phyloP scores from a whole-genome alignment of 345 rosid genomes.

The Linum tenue region DNA sequence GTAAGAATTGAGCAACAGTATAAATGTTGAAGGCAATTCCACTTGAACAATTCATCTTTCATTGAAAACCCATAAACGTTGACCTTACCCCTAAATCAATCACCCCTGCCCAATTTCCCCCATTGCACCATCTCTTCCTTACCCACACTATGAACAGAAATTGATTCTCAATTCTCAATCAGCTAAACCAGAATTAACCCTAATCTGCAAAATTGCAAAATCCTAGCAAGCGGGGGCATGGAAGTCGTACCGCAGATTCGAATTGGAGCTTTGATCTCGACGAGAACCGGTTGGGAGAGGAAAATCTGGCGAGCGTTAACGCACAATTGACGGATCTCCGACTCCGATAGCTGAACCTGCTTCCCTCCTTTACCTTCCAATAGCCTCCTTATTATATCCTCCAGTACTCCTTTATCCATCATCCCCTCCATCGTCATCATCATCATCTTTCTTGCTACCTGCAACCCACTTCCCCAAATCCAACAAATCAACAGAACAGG shows the following conservation, averaged over 20 bases:
- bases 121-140: background rate
- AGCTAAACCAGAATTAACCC: background rate
- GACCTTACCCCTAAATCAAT: too few species aligned
- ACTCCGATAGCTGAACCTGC: constrained; percentile 93
- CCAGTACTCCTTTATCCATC: constrained; percentile 74
- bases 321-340: constrained; percentile 97
- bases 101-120: too few species aligned
- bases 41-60: too few species aligned
- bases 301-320: constrained; percentile 89
- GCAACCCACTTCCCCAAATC: too few species aligned
- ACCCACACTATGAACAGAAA: background rate
- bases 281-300: constrained; percentile 76
- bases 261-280: constrained; percentile 74
- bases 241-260: constrained; percentile 73
- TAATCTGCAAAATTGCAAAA: background rate
- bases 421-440: constrained; percentile 36
- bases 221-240: constrained; percentile 6
- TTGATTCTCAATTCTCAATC: constrained; percentile 1
- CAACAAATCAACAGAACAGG: too few species aligned
- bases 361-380: constrained; percentile 87
- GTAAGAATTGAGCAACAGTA: too few species aligned
- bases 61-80: too few species aligned
- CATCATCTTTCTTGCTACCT: constrained; percentile 16
- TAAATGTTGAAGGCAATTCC: too few species aligned
- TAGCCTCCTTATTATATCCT: constrained; percentile 86